Percentiles rank a stretch among this genome's conserved stretches.
Evolutionary conservation across 2,329 filamentous ascomycete species (phyloP).

Genomic region (Alternaria ventricosa): DNA sequence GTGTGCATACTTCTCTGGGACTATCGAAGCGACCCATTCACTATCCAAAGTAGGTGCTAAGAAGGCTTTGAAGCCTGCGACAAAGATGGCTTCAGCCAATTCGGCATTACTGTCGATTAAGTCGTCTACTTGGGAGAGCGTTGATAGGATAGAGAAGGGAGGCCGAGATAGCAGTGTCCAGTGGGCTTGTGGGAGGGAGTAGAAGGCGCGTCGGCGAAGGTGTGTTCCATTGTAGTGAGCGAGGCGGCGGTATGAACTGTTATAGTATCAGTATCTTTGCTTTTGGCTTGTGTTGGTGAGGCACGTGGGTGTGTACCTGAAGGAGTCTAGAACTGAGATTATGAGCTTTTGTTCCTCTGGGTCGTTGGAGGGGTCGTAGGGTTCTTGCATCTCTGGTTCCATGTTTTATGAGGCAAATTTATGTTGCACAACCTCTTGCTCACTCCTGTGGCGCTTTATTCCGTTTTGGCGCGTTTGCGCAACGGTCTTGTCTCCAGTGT

Average conservation of each 20-base stretch:
- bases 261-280: background rate
- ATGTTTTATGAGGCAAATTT: constrained; percentile 11
- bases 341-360: constrained; percentile 82
- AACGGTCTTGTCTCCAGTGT: too few relatives aligned
- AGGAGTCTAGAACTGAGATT: constrained; percentile 85
- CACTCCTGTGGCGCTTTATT: background rate
- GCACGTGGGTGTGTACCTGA: constrained; percentile 64
- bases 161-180: constrained; percentile 81
- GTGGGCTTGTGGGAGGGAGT: constrained; percentile 82
- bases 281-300: background rate
- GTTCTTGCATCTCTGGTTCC: constrained; percentile 61
- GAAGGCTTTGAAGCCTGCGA: constrained; percentile 47
- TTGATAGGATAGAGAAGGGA: constrained; percentile 83
- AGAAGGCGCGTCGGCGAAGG: constrained; percentile 88
- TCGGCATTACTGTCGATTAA: constrained; percentile 89
- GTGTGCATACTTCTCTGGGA: constrained; percentile 35
- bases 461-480: background rate
- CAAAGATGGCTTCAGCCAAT: constrained; percentile 78
- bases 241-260: constrained; percentile 80
- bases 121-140: constrained; percentile 78
- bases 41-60: constrained; percentile 40
- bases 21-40: constrained; percentile 42
- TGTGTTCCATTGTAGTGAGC: constrained; percentile 93
- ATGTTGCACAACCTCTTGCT: background rate
- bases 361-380: constrained; percentile 72